phyloP scores from a whole-genome alignment of 192 early-diverging fungal genomes.

The Irineochytrium annulatum region DNA sequence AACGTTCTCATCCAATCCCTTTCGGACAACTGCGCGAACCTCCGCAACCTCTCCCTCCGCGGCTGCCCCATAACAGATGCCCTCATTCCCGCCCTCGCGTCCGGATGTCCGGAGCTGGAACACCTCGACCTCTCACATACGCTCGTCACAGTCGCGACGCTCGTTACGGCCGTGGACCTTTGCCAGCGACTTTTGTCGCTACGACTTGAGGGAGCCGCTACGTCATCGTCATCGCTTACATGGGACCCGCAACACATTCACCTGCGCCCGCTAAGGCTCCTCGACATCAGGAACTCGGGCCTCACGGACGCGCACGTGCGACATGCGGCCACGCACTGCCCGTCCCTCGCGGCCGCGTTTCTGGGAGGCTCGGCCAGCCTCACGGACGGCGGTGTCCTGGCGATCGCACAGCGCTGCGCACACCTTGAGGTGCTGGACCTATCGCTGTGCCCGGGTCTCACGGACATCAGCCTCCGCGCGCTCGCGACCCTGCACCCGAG shows the following conservation, averaged over 20 bases:
- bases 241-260: neutral
- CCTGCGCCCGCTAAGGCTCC: constrained; percentile 9
- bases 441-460: constrained; percentile 3
- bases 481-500: constrained; percentile 3
- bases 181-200: constrained; percentile 14
- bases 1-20: constrained; percentile 34
- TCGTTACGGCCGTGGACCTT: constrained; percentile 10
- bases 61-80: constrained; percentile 33
- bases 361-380: constrained; percentile 21
- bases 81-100: constrained; percentile 14
- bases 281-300: constrained; percentile 22
- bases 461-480: constrained; percentile 13
- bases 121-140: constrained; percentile 31
- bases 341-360: constrained; percentile 6
- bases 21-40: constrained; percentile 20
- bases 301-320: constrained; percentile 17
- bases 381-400: constrained; percentile 15
- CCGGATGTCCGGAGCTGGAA: constrained; percentile 8
- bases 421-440: constrained; percentile 10
- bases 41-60: constrained; percentile 15
- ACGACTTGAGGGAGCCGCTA: constrained; percentile 19
- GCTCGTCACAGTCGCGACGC: constrained; percentile 4
- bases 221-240: neutral
- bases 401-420: neutral
- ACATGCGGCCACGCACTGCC: constrained; percentile 9